Base-by-base conservation (phyloP, 331 rosid genomes). In the Acacia concinna region DNA sequence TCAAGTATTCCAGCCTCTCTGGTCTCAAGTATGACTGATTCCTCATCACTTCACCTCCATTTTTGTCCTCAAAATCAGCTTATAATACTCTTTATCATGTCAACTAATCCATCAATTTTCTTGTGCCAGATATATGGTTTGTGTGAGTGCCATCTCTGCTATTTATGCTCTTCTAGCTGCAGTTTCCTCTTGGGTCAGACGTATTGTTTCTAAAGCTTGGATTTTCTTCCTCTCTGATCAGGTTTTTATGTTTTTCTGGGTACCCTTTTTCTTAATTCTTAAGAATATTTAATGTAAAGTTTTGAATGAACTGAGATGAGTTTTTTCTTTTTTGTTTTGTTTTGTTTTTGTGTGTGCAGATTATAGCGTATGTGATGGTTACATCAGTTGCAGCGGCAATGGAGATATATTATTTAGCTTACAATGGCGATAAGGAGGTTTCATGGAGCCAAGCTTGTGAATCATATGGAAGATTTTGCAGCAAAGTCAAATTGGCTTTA, bases 391-490 rank as follows among this genome's bases (percentile, higher is more conserved):
- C 90, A 2, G 92, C 94, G 21, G 86, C 83, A 52, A 76, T 81
- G 81, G 98, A 94, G 86, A 85, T 94, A 74, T 23, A 88, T 56
- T 91, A 84, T 69, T 81, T 94, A 1, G 85, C 90, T 18, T 88
- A 88, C 73, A 71, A 91, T 32, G 98, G 98, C 5, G 96, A 89
- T 12, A 88, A 40, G 67, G 91, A 88, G 76, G 88, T 91, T 72
- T 82, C 98, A 63, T 94, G 98, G 98, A 92, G 98, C 82, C 91
- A 94, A 87, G 94, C 91, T 20, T 94, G 97, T 64, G 82, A 73
- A 51, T 75, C 91, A 1, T 91, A 91, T 83, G 97, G 88, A 38
- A 92, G n/a, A 75, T 94, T 94, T 79, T 94, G 97, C 82, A 65
- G 79, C 65, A 92, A 82, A 89, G 81, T 92, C 85, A 91, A 94